These are phyloP conservation scores for Quercus berberidifolia DNA, from an alignment of 306 rosid species.

Conservation along the genomic window DNA sequence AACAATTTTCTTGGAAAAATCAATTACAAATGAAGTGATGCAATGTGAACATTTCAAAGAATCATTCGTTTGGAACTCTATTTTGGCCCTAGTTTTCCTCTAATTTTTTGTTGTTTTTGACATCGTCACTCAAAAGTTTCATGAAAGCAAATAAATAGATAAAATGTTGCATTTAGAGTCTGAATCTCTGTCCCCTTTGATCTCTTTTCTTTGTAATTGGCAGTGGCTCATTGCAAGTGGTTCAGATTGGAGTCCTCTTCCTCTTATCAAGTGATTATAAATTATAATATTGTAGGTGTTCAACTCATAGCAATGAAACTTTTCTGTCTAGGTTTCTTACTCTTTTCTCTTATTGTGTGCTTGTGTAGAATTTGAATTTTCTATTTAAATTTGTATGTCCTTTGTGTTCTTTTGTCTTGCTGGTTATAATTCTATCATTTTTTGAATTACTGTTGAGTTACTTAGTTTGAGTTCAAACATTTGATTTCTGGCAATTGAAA, in stretches of 20 bases:
- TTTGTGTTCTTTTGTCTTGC: not conserved
- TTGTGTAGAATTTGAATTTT: not conserved
- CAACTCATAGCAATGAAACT: no score
- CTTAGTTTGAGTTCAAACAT: constrained; percentile 19
- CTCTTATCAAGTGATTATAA: not conserved
- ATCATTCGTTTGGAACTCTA: not conserved
- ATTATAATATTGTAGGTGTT: not conserved
- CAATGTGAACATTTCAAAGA: not conserved
- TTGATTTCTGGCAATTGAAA: constrained; percentile 51
- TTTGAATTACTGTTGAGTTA: not conserved
- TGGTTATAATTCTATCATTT: not conserved
- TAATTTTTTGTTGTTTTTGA: not conserved
- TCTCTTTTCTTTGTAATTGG: not conserved
- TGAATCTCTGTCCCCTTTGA: not conserved
- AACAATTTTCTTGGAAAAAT: not conserved
- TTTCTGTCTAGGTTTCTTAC: no score
- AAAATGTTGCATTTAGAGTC: not conserved
- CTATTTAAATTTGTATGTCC: not conserved
- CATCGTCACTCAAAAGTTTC: not conserved
- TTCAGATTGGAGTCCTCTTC: not conserved
- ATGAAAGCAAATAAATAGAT: not conserved
- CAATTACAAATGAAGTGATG: no score
- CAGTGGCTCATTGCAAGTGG: not conserved
- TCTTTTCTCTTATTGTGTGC: not conserved
- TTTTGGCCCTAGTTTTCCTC: not conserved